phyloP scores from a whole-genome alignment of 2,329 filamentous ascomycete species.

The Cladophialophora immunda region DNA sequence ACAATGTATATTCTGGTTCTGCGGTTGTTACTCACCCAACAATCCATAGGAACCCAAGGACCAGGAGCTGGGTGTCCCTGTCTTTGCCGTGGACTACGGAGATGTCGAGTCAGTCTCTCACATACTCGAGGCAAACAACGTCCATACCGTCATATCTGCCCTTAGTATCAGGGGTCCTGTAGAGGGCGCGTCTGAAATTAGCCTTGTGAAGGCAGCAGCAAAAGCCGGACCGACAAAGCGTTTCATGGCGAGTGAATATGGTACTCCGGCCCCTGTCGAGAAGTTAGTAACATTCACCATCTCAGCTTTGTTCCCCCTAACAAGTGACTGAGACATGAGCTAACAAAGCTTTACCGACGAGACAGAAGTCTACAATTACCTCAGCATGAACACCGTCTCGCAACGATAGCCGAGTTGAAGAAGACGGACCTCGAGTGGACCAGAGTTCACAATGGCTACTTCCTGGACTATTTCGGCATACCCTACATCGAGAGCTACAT shows the following conservation, averaged over 20 bases:
- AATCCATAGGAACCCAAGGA: conserved; percentile 18
- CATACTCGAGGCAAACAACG: conserved; percentile 48
- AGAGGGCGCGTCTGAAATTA: conserved; percentile 49
- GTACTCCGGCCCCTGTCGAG: conserved; percentile 1
- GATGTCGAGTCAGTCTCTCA: conserved; percentile 43
- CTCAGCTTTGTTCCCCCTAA: conserved; percentile 3
- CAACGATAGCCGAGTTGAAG: conserved; percentile 44
- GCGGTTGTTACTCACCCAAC: not conserved
- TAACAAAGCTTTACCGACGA: not conserved
- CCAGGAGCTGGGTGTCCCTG: conserved; percentile 37
- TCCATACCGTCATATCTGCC: conserved; percentile 58
- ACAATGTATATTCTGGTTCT: not conserved
- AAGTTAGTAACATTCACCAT: conserved; percentile 13
- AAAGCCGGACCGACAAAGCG: conserved; percentile 49
- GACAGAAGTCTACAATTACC: conserved; percentile 41
- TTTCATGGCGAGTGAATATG: conserved; percentile 55
- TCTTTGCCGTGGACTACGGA: conserved; percentile 46
- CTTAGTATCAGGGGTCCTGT: conserved; percentile 47
- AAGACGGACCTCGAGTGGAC: conserved; percentile 51
- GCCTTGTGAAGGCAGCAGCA: conserved; percentile 56
- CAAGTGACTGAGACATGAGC: not conserved
- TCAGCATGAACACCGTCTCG: conserved; percentile 45
- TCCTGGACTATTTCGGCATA: conserved; percentile 58
- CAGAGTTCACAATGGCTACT: conserved; percentile 52
- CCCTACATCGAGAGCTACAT: conserved; percentile 52